Conservation (phyloP, 2,329 filamentous ascomycete genomes). For the Calonectria ilicicola region DNA sequence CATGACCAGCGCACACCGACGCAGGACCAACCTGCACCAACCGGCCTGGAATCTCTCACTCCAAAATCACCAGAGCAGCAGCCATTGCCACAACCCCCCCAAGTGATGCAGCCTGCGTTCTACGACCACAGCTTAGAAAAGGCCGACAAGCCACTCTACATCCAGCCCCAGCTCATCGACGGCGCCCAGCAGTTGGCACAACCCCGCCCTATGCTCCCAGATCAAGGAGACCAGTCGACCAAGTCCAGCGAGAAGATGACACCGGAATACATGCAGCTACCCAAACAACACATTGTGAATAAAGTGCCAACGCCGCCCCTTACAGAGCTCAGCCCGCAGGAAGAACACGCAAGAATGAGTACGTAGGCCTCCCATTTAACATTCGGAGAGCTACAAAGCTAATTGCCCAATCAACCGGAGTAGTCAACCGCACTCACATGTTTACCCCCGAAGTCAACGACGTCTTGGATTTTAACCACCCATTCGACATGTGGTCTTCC, state of each 20-base stretch:
- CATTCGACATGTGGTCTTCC: conserved; percentile 12
- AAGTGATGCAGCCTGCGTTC: conserved; percentile 12
- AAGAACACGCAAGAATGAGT: conserved; percentile 17
- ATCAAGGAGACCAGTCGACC: neutral
- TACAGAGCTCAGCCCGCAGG: conserved; percentile 6
- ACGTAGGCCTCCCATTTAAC: neutral
- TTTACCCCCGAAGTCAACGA: conserved; percentile 6
- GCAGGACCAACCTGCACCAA: neutral
- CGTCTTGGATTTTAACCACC: conserved; percentile 11
- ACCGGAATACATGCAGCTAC: conserved; percentile 11
- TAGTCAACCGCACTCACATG: conserved; percentile 13
- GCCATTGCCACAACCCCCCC: conserved; percentile 1
- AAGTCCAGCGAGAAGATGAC: neutral
- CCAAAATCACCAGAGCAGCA: conserved; percentile 7
- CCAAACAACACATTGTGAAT: conserved; percentile 16
- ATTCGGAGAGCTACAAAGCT: neutral
- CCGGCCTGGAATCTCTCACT: conserved; percentile 3
- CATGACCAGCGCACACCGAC: neutral
- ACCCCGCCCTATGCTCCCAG: conserved; percentile 9
- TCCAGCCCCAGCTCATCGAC: conserved; percentile 13
- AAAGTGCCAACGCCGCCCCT: conserved; percentile 2
- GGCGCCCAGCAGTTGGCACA: neutral
- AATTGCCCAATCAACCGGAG: neutral
- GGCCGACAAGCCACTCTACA: conserved; percentile 8
- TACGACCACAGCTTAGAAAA: conserved; percentile 11